A percentile compares a stretch with the other conserved stretches of the same genome.
These are phyloP conservation scores for Chaetomiaceae sp. DNA, from an alignment of 2,329 filamentous ascomycete genomes.

Conservation along the genomic window DNA sequence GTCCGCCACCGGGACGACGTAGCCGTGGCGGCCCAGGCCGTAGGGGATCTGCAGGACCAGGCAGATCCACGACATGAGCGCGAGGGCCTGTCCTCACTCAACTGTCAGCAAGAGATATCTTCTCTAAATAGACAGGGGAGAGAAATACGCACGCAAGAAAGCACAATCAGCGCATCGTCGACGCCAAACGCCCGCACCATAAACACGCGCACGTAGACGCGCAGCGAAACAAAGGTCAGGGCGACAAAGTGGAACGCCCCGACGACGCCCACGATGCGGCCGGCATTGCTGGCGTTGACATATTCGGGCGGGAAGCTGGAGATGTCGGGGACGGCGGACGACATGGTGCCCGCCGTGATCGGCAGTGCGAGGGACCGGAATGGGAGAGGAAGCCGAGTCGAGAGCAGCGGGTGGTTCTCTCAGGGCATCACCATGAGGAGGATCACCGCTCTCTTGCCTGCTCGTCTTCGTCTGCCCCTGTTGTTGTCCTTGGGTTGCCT, in stretches of 20 bases:
- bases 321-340: too few relatives aligned
- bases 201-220: constrained; percentile 9
- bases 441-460: too few relatives aligned
- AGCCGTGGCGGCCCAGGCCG: constrained; percentile 10
- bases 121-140: neutral
- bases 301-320: too few relatives aligned
- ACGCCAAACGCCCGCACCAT: constrained; percentile 11
- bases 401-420: too few relatives aligned
- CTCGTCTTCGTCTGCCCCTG: too few relatives aligned
- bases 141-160: neutral
- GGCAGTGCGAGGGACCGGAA: too few relatives aligned
- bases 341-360: too few relatives aligned
- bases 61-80: constrained; percentile 11
- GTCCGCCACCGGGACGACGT: constrained; percentile 3
- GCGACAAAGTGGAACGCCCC: constrained; percentile 10
- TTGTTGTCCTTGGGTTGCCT: too few relatives aligned
- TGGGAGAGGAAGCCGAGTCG: too few relatives aligned
- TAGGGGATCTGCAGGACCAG: constrained; percentile 10
- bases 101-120: neutral
- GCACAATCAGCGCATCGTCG: constrained; percentile 5
- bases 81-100: neutral
- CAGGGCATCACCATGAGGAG: too few relatives aligned
- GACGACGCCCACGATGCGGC: constrained; percentile 9
- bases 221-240: constrained; percentile 4
- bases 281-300: constrained; percentile 12